Base-by-base conservation (phyloP, 139 green algal species). In the Micractinium sp. region DNA sequence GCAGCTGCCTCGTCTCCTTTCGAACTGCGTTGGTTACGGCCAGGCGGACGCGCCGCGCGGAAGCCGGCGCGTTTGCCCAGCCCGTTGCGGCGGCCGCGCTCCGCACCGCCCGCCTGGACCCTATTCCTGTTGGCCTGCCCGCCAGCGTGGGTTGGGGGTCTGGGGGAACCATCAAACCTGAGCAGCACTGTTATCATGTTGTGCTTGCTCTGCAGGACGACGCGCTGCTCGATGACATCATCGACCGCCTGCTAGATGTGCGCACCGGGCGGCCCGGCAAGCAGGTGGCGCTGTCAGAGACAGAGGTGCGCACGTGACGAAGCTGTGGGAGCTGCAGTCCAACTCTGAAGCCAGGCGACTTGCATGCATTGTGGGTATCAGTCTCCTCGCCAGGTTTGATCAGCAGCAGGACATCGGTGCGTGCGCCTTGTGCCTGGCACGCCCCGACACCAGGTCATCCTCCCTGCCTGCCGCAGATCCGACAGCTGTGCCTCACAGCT, bases 241-340 rank as follows among this genome's bases (percentile, higher is more conserved):
- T 99, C 35, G 95, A 97, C 78, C 89, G 97, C 67, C 93, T 99
- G 60, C 90, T 99, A 39, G 96, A 99, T n/a, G 96, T 97, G 25
- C 90, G 96, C 29, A 96, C 95, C 78, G 95, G 94, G 18, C 90
- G 97, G 39, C 98, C 97, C 19, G 98, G 98, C n/a, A 99, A 98
- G 92, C 96, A 97, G 87, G 97, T 99, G 75, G 94, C 97, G 90
- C 95, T 99, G 13, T 94, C 97, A 25, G 97, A 99, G 91, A 92
- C 95, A 19, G 97, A 99, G 82, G 98, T 99, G 38, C 87, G 96
- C 27, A 92, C 93, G 74, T 91, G 98, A 33, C 98, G 94, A 15
- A n/a, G n/a, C 39, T 36, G 36, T 2, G 2, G 39, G 61, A 56
- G 2, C 13, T 76, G n/a, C 23, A 39, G 71, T 80, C 33, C 33